A percentile compares a stretch with the other conserved stretches of the same genome.
These are phyloP conservation scores for Gynandropsis gynandra DNA, from an alignment of 345 rosid genomes.

Conservation along the genomic window DNA sequence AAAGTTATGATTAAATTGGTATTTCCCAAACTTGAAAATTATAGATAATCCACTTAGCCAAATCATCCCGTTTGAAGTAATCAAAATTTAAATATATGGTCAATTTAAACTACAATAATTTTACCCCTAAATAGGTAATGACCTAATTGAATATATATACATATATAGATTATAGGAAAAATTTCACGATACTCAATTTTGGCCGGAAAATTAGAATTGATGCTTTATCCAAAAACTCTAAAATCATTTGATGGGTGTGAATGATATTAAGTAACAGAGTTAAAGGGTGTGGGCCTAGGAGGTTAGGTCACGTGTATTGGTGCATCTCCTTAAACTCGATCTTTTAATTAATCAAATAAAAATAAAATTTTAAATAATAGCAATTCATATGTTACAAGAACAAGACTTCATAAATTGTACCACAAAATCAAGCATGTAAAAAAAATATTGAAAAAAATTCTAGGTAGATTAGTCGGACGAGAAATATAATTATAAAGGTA, in stretches of 20 bases:
- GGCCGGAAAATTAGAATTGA: slow-evolving; percentile 3
- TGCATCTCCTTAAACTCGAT: slow-evolving; percentile 39
- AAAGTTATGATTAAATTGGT: slow-evolving; percentile 2
- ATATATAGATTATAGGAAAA: too few species aligned
- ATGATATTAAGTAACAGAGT: slow-evolving; percentile 36
- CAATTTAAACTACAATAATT: too few species aligned
- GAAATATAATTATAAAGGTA: too few species aligned
- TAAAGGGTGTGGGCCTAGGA: slow-evolving; percentile 47
- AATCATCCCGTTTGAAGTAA: too few species aligned
- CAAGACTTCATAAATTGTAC: not conserved
- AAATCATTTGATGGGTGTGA: slow-evolving; percentile 38
- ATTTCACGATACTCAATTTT: slow-evolving; percentile 2
- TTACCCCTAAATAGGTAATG: too few species aligned
- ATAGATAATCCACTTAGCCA: not conserved
- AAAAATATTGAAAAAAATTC: slow-evolving; percentile 5
- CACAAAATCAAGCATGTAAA: not conserved
- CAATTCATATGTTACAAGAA: not conserved
- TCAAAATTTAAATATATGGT: too few species aligned
- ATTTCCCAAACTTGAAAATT: slow-evolving; percentile 6
- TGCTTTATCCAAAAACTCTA: slow-evolving; percentile 22
- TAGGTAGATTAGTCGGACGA: slow-evolving; percentile 12
- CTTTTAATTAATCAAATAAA: slow-evolving; percentile 20
- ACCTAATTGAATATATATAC: too few species aligned
- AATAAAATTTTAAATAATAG: not conserved
- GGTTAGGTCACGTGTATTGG: slow-evolving; percentile 89